Evolutionary conservation across 176 grass and related monocot genomes (phyloP).

Genomic region (Cocos nucifera): DNA sequence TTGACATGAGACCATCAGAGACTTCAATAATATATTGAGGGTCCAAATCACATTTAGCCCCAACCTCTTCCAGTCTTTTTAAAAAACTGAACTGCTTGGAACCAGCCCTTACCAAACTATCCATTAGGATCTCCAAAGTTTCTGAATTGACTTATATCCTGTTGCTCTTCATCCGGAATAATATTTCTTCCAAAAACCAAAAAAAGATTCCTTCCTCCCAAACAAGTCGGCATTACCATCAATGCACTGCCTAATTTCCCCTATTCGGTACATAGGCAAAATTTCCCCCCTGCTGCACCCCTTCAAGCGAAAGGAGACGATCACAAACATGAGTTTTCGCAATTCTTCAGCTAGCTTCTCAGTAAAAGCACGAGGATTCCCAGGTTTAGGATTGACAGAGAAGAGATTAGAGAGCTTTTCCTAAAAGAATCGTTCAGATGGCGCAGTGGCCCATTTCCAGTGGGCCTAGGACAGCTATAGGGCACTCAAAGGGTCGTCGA

Average conservation of each 20-base stretch:
- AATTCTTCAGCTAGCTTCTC: background rate
- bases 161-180: slow-evolving; percentile 36
- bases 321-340: background rate
- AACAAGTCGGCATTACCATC: background rate
- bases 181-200: slow-evolving; percentile 18
- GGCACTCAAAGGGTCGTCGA: background rate
- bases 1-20: slow-evolving; percentile 54
- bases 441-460: background rate
- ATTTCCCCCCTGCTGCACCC: slow-evolving; percentile 19
- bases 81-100: slow-evolving; percentile 46
- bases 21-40: slow-evolving; percentile 41
- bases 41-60: slow-evolving; percentile 25
- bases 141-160: slow-evolving; percentile 26
- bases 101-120: slow-evolving; percentile 46
- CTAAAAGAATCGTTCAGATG: slow-evolving; percentile 41
- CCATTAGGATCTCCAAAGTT: slow-evolving; percentile 51
- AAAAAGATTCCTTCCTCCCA: slow-evolving; percentile 56
- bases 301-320: slow-evolving; percentile 37
- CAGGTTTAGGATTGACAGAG: background rate
- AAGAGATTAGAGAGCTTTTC: slow-evolving; percentile 44
- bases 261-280: slow-evolving; percentile 37
- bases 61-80: slow-evolving; percentile 39
- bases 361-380: no score
- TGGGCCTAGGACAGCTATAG: background rate
- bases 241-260: slow-evolving; percentile 15